These are phyloP conservation scores for Cordyceps tenuipes DNA, from an alignment of 2,329 filamentous ascomycete species.

Conservation along the genomic window DNA sequence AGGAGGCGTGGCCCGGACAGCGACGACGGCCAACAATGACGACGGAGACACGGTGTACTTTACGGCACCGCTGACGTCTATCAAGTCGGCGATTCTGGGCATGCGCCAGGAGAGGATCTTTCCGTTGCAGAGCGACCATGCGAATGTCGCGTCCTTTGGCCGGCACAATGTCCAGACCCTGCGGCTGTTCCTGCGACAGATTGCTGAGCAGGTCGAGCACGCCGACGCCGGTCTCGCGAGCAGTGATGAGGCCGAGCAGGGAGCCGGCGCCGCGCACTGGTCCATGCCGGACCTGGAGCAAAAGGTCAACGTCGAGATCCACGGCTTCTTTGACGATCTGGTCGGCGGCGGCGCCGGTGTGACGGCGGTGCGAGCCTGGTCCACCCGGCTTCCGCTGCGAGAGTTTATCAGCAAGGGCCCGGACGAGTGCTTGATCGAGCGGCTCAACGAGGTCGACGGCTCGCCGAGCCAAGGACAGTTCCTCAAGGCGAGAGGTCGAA, in stretches of 20 bases:
- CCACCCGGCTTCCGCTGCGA: constrained; percentile 40
- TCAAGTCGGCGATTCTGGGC: constrained; percentile 45
- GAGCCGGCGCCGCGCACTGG: not conserved
- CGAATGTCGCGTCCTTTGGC: constrained; percentile 47
- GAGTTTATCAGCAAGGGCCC: constrained; percentile 50
- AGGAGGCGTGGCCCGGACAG: constrained; percentile 19
- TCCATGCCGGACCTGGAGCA: constrained; percentile 33
- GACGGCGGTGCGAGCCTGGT: constrained; percentile 37
- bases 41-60: constrained; percentile 41
- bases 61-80: constrained; percentile 50
- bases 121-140: constrained; percentile 46
- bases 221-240: constrained; percentile 23
- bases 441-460: constrained; percentile 34
- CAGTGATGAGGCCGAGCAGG: not conserved
- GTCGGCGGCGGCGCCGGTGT: constrained; percentile 23
- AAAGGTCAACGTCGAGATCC: constrained; percentile 46
- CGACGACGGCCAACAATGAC: not conserved
- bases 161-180: constrained; percentile 40
- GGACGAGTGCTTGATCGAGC: constrained; percentile 43
- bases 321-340: constrained; percentile 52
- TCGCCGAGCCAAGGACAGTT: constrained; percentile 24
- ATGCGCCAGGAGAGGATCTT: constrained; percentile 44
- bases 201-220: constrained; percentile 24
- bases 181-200: constrained; percentile 29
- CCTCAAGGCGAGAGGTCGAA: constrained; percentile 21